Conservation (phyloP, 2,329 filamentous ascomycete genomes). For the Sporothrix humicola region DNA sequence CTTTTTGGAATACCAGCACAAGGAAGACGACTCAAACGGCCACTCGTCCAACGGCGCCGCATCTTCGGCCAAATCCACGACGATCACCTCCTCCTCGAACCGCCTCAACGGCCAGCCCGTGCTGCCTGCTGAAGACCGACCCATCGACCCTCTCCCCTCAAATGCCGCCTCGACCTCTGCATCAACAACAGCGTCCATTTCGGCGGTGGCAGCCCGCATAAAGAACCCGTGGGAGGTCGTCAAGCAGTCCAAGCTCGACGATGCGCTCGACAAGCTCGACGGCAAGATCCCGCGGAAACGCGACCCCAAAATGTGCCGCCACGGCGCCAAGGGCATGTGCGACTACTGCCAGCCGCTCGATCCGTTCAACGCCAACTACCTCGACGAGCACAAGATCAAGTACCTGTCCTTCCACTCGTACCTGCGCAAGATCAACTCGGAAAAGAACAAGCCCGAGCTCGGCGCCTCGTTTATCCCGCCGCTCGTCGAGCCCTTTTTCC, state of each 20-base stretch:
- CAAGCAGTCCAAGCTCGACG: constrained; percentile 84
- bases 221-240: constrained; percentile 95
- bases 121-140: constrained; percentile 68
- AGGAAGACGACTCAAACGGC: constrained; percentile 53
- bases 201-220: constrained; percentile 65
- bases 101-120: constrained; percentile 81
- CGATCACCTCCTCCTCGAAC: constrained; percentile 62
- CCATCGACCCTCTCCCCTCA: constrained; percentile 62
- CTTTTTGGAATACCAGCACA: constrained; percentile 79
- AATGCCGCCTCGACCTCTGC: not conserved
- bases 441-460: constrained; percentile 93
- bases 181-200: constrained; percentile 28
- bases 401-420: constrained; percentile 96
- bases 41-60: constrained; percentile 45
- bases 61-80: constrained; percentile 43
- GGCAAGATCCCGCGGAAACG: constrained; percentile 82
- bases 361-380: constrained; percentile 86
- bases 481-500: constrained; percentile 88
- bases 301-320: constrained; percentile 88
- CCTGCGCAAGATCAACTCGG: constrained; percentile 91
- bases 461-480: constrained; percentile 96
- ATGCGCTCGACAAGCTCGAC: constrained; percentile 82
- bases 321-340: constrained; percentile 97
- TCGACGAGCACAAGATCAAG: constrained; percentile 97
- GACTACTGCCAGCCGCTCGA: constrained; percentile 98